phyloP scores from a whole-genome alignment of 352 stramenopile genomes.

The Pythium volutum region DNA sequence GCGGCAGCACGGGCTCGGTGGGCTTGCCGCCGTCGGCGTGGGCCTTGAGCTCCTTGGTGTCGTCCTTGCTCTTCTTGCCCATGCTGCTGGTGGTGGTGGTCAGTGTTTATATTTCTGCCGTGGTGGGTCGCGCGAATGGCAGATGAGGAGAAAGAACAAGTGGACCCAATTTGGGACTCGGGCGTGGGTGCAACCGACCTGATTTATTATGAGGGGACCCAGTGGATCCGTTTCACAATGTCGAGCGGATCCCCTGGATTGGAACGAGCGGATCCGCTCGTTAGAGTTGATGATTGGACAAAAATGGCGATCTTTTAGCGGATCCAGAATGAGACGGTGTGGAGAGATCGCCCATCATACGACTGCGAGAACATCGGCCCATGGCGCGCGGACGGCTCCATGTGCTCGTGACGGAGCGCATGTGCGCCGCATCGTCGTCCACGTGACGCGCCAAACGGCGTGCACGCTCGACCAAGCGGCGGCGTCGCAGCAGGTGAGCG shows the following conservation, averaged over 20 bases:
- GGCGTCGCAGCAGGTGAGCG: slow-evolving; percentile 19
- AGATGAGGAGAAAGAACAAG: neutral
- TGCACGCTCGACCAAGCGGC: slow-evolving; percentile 5
- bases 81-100: too few relatives aligned
- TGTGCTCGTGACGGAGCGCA: slow-evolving; percentile 31
- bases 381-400: slow-evolving; percentile 1
- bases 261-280: slow-evolving; percentile 14
- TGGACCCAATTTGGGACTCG: neutral
- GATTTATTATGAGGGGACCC: slow-evolving; percentile 15
- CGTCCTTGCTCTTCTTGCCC: slow-evolving; percentile 24
- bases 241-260: too few relatives aligned
- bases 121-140: too few relatives aligned
- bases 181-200: neutral
- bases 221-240: too few relatives aligned
- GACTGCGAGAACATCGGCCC: neutral
- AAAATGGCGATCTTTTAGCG: neutral
- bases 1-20: slow-evolving; percentile 19
- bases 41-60: slow-evolving; percentile 26
- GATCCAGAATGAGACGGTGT: neutral
- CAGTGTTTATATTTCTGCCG: too few relatives aligned
- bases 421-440: slow-evolving; percentile 49
- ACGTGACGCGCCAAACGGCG: slow-evolving; percentile 25
- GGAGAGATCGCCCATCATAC: too few relatives aligned
- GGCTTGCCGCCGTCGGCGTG: slow-evolving; percentile 15
- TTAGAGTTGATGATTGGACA: neutral